Base-by-base conservation (phyloP, 2,329 filamentous ascomycete species). In the Aspergillus sp. region DNA sequence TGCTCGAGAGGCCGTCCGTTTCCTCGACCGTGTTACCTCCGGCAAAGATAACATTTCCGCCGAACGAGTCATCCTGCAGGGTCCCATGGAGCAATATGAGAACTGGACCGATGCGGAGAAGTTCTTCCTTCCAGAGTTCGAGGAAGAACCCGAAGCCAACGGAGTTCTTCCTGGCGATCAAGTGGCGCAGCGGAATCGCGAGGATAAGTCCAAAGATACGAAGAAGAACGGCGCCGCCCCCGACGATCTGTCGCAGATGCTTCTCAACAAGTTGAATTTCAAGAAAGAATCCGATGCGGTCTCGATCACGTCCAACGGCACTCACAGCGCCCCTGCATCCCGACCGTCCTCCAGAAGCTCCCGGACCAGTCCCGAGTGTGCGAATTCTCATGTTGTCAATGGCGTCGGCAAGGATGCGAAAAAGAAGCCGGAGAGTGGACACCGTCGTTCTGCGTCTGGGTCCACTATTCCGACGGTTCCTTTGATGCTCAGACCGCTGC, bases 1-100 rank as follows among this genome's bases (percentile, higher is more conserved):
- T 68, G 80, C 81, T 48, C 79, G 81, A 54, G 80, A 82, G 70
- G 78, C 81, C 10, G 78, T 83, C 62, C 81, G 81, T 59, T 82
- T 81, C 65, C 80, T 83, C 66, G 81, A 83, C 61, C 78, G 79
- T 57, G 77, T 80, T 41, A 81, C 80, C 39, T 80, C 79, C 54
- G 78, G 80, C 49, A 79, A 80, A 65, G 78, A 79, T 59, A 76
- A 75, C 53, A 73, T 78, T 19, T 63, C 76, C 9, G 69, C 79
- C 61, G 76, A 80, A 47, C 74, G 78, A 10, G 73, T 83, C 25
- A 69, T 74, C 38, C 73, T 83, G 9, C 80, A 83, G 68, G 80
- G 78, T 2, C 80, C 80, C n/a, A 78, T 77, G 69, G 80, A 83
- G 63, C 77, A 80, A 62, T 83, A 80, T 59, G 73, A 78, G 30